A percentile compares a stretch with the other conserved stretches of the same genome.
Conservation (phyloP, 345 rosid genomes). For the Raphanus sativus region DNA sequence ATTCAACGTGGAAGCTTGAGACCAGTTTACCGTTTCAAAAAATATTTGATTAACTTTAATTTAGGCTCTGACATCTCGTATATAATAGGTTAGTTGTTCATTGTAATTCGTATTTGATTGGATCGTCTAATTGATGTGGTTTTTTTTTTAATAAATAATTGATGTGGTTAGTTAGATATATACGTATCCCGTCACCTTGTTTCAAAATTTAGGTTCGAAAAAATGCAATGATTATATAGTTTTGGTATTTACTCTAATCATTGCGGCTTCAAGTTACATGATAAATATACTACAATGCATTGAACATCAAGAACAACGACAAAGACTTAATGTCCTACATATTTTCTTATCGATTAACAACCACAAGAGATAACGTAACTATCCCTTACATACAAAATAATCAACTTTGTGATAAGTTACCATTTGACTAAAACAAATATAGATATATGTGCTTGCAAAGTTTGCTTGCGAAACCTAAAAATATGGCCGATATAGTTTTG, state of each 20-base stretch:
- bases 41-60: no score
- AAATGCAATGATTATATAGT: neutral
- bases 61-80: no score
- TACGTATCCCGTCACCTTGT: neutral
- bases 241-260: neutral
- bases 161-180: neutral
- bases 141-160: neutral
- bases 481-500: conserved; percentile 24
- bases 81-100: neutral
- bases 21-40: neutral
- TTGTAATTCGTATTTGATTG: neutral
- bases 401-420: neutral
- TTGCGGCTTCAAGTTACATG: neutral
- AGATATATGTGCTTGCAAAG: neutral
- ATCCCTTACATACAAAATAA: neutral
- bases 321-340: conserved; percentile 1
- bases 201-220: neutral
- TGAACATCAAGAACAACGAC: conserved; percentile 4
- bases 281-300: neutral
- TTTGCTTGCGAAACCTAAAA: conserved; percentile 31
- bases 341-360: neutral
- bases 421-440: neutral
- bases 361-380: conserved; percentile 1
- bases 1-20: neutral
- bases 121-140: neutral